These are phyloP conservation scores for Mariannaea elegans DNA, from an alignment of 2,329 filamentous ascomycete genomes.

Conservation along the genomic window DNA sequence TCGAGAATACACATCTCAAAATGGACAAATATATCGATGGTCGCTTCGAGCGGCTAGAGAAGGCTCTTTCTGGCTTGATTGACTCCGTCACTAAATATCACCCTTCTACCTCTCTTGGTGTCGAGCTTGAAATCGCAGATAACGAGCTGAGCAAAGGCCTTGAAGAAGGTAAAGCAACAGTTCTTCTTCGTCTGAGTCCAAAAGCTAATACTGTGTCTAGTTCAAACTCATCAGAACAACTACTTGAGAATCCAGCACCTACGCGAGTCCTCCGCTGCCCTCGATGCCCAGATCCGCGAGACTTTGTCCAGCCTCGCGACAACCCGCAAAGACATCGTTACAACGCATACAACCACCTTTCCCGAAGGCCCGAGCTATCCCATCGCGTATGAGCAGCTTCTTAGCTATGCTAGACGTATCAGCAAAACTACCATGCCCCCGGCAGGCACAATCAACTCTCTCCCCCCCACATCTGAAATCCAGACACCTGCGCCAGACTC, in stretches of 20 bases:
- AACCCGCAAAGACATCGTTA: constrained; percentile 76
- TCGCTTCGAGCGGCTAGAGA: constrained; percentile 73
- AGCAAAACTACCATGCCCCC: constrained; percentile 81
- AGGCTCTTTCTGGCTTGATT: constrained; percentile 73
- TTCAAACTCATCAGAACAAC: constrained; percentile 80
- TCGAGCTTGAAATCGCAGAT: constrained; percentile 77
- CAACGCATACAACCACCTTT: constrained; percentile 66
- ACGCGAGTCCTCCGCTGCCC: constrained; percentile 69
- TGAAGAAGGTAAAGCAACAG: constrained; percentile 62
- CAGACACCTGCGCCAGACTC: constrained; percentile 46
- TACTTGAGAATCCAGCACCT: constrained; percentile 73
- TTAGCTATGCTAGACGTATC: constrained; percentile 81
- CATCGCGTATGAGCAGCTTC: constrained; percentile 76
- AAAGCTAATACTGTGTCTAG: constrained; percentile 48
- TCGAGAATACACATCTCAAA: neutral
- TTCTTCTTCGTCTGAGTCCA: neutral
- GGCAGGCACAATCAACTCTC: constrained; percentile 57
- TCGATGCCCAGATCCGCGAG: constrained; percentile 78
- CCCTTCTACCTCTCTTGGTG: constrained; percentile 72
- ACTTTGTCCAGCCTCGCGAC: constrained; percentile 75
- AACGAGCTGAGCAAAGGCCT: constrained; percentile 72
- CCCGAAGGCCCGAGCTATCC: constrained; percentile 60
- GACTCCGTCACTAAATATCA: constrained; percentile 87
- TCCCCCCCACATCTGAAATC: constrained; percentile 41
- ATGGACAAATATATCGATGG: constrained; percentile 72